Base-by-base conservation (phyloP, 495 filamentous ascomycete species). In the Sporormia fimetaria region DNA sequence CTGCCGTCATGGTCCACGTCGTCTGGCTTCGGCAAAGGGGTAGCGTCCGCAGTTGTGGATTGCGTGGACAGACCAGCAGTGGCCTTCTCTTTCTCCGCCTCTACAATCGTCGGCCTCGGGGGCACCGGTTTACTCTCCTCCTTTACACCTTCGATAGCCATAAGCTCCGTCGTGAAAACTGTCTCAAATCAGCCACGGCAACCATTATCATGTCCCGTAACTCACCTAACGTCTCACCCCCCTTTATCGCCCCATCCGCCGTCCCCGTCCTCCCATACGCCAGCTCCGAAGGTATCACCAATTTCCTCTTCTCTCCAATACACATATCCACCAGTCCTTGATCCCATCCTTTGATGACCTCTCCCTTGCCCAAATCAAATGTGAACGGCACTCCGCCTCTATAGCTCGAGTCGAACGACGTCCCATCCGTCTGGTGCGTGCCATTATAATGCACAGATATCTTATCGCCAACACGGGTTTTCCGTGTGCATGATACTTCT, bases 271-370 rank as follows among this genome's bases (percentile, higher is more conserved):
- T 66, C 14, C 90, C 90, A 58, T 96, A 98, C 25, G 76, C 90
- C 47, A 77, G 69, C 57, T 78, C 74, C 21, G 87, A 83, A n/a
- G 83, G 86, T 37, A 98, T 88, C 15, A 81, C 94, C 61, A 98
- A 64, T 21, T 74, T 88, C 51, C 86, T 74, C 74, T 87, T 90
- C 70, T 98, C 90, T 24, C 90, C 92, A 51, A 94, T 79, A 62
- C 90, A 96, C 90, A 98, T 96, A 52, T 86, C 85, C 40, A 92
- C 54, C 22, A 94, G 69, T 26, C 88, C 87, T 56, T 90, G 60
- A 58, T 96, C 90, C 90, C 90, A 96, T 52, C 75, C 87, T 65
- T 84, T 77, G 54, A 96, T 96, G 22, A 95, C 88, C 55, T 76
- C 71, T 6, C 86, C 85, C 22, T 64, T 65, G 9, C 88, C 88